Evolutionary conservation across 176 grass and related monocot species (phyloP).

Genomic region (Eleusine indica): DNA sequence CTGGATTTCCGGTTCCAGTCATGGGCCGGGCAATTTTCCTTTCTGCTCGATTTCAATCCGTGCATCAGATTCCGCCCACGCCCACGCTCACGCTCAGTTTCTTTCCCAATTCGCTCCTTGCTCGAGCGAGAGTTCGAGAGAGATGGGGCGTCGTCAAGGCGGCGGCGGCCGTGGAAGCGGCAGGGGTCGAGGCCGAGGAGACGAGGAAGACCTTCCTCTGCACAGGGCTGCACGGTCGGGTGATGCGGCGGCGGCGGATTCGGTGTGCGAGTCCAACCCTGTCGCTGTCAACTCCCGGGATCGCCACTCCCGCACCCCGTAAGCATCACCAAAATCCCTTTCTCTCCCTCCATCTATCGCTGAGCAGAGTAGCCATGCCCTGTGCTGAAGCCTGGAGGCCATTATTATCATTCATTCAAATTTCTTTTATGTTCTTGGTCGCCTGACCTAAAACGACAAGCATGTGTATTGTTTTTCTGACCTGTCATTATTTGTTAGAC

Average conservation of each 20-base stretch:
- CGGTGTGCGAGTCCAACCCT: conserved; percentile 49
- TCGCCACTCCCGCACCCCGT: conserved; percentile 58
- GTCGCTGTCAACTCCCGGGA: conserved; percentile 53
- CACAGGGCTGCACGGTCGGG: conserved; percentile 52
- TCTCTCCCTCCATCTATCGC: not conserved
- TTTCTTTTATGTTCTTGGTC: not conserved
- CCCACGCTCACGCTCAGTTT: not conserved
- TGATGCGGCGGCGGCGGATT: conserved; percentile 42
- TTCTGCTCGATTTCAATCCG: not conserved
- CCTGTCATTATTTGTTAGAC: not conserved
- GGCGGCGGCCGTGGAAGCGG: conserved; percentile 25
- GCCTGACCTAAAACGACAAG: not conserved
- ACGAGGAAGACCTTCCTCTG: conserved; percentile 36
- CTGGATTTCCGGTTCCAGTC: not conserved
- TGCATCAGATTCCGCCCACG: not conserved
- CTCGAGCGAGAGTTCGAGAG: not conserved
- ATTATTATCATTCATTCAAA: not conserved
- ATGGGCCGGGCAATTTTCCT: not conserved
- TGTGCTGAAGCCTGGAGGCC: not conserved
- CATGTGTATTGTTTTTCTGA: not conserved
- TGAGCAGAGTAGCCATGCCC: not conserved
- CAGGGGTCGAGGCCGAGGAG: conserved; percentile 26
- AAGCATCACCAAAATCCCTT: not conserved
- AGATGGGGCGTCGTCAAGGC: conserved; percentile 45
- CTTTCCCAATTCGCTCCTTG: not conserved